Base-by-base conservation (phyloP, 225 moss, liverwort and hornwort species). In the Takakia lepidozioides region DNA sequence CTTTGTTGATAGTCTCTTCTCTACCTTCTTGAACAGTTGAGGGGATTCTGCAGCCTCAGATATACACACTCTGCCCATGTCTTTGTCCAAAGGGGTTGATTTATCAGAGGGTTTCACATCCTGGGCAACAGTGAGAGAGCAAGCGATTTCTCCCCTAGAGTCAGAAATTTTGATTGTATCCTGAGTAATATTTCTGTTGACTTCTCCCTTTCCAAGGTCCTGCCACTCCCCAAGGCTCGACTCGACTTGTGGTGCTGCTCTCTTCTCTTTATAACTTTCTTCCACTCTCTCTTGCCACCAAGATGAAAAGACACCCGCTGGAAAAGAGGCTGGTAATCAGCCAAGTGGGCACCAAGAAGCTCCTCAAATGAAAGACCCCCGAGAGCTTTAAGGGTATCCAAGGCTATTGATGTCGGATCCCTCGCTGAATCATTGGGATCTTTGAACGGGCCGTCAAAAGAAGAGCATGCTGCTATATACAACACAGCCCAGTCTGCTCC, bases 361-460 rank as follows among this genome's bases (percentile, higher is more conserved):
- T 70, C 70, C 44, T 95, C 76, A 42, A 72, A 95, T 17, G 76
- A 67, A 26, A 84, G 56, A 38, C 22, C 57, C 56, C 43, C 58
- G 21, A 78, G 38, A 15, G 53, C 62, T 37, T 67, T 72, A 45
- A 95, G 61, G 22, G 79, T 65, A 47, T 59, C 62, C 25, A 82
- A 69, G 19, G 74, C 73, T 38, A 64, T 52, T 37, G 63, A 43
- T 29, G 70, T 64, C 35, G 86, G 86, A 10, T 84, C 80, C 51
- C 68, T 84, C 17, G 25, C 69, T 46, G 68, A 56, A 20, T 58
- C 4, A 26, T 56, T 76, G 10, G 86, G 89, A 45, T 81, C 77
- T 45, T 80, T 84, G 39, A 86, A 90, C n/a, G 93, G 90, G 15
- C 93, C 93, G 62, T 84, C 84, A 56, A 86, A 95, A 19, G 86